phyloP scores from a whole-genome alignment of 2,329 filamentous ascomycete genomes.

The Aureobasidium lini region DNA sequence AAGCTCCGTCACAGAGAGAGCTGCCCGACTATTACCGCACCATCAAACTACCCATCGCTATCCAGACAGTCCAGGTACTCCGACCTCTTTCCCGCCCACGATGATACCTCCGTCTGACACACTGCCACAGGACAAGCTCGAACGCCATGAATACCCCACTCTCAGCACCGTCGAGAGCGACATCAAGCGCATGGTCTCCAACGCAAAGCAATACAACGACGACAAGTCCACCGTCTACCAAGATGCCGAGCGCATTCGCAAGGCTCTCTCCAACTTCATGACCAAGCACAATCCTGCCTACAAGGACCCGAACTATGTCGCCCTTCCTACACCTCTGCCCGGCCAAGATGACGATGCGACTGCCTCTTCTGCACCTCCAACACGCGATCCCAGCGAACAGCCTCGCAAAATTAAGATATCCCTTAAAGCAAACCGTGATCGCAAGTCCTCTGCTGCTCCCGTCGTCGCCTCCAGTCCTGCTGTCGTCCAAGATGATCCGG shows the following conservation, averaged over 20 bases:
- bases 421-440: conserved; percentile 3
- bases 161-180: conserved; percentile 74
- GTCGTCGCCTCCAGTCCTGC: neutral
- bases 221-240: conserved; percentile 66
- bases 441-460: conserved; percentile 13
- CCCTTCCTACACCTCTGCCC: conserved; percentile 66
- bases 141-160: conserved; percentile 58
- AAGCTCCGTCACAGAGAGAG: conserved; percentile 49
- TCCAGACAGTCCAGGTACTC: conserved; percentile 62
- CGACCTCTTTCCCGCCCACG: neutral
- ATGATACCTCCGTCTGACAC: neutral
- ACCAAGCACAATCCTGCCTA: conserved; percentile 80
- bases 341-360: conserved; percentile 31
- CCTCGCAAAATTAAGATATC: conserved; percentile 19
- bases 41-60: conserved; percentile 69
- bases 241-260: conserved; percentile 79
- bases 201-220: conserved; percentile 77
- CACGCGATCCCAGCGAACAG: conserved; percentile 18
- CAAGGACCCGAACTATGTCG: conserved; percentile 58
- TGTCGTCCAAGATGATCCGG: neutral
- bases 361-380: neutral
- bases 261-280: conserved; percentile 83
- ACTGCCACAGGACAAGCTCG: conserved; percentile 51
- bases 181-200: conserved; percentile 79
- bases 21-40: conserved; percentile 71